Base-by-base conservation (phyloP, 495 filamentous ascomycete genomes). In the Penicillium silybi region DNA sequence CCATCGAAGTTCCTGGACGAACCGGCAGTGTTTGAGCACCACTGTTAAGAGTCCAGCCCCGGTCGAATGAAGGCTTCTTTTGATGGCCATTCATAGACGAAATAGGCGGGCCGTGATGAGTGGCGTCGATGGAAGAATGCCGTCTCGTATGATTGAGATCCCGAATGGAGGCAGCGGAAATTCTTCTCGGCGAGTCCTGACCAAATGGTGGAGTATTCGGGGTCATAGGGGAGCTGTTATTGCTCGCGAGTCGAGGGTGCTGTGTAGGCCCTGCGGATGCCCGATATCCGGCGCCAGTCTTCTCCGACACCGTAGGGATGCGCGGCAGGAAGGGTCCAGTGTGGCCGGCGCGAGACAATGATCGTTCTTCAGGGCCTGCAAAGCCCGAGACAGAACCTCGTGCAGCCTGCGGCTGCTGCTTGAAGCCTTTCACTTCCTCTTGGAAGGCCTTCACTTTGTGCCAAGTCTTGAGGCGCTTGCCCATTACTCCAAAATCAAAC, bases 401-500 rank as follows among this genome's bases (percentile, higher is more conserved):
- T 15, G 52, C 8, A 25, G 35, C 20, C 16, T 41, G 35, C 26
- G 49, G 54, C 29, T 57, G 55, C 22, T 57, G 59, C 8, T 62
- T 62, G 32, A 69, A 52, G 34, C 70, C 69, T 55, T 80, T 78
- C 46, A 91, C 84, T 61, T 96, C 87, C 61, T 96, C 85, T 67
- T 97, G 92, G 56, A 97, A 78, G 3, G 80, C 74, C 66, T 92
- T 92, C 59, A 97, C 88, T 64, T 90, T 92, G 63, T 95, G 87
- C 92, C 92, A 99, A n/a, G 87, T 95, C 62, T 90, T 93, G 64
- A 93, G 74, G 61, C 91, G 83, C 53, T 84, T 78, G 6, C 92
- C 92, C 52, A 97, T 88, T 9, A 92, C 87, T 10, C 95, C 95
- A 57, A 99, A 80, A 46, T 97, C 90, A 55, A 97, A 90, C 46